Conservation (phyloP, 306 rosid genomes). For the Gastrolobium bilobum region DNA sequence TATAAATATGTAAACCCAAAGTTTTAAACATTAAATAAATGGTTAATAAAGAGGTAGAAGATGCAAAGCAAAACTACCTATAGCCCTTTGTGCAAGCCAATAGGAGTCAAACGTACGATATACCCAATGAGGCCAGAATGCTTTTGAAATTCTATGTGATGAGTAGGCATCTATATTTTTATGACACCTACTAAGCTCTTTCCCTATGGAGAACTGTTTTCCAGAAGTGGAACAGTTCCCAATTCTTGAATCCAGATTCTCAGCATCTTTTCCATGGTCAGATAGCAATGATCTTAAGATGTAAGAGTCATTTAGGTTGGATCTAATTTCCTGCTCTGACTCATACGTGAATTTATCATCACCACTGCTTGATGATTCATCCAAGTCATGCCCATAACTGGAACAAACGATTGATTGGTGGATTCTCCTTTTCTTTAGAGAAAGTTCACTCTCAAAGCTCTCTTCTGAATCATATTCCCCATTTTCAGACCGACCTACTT, state of each 20-base stretch:
- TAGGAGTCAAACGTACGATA: constrained; percentile 91
- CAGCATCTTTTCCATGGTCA: constrained; percentile 54
- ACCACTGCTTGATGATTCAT: constrained; percentile 66
- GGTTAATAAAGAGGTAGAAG: constrained; percentile 14
- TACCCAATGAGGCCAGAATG: constrained; percentile 90
- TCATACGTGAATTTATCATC: constrained; percentile 55
- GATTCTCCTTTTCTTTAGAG: constrained; percentile 64
- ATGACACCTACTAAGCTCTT: constrained; percentile 47
- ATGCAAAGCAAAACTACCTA: constrained; percentile 69
- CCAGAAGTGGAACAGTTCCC: constrained; percentile 64
- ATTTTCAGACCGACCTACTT: constrained; percentile 52
- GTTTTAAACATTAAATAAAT: constrained; percentile 4
- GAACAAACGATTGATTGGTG: constrained; percentile 65
- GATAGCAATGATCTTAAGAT: constrained; percentile 54
- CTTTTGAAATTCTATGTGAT: constrained; percentile 66
- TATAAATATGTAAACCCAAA: background rate
- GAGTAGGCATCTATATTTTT: constrained; percentile 50
- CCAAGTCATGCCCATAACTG: constrained; percentile 56
- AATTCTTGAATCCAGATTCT: constrained; percentile 49
- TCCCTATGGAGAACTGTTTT: constrained; percentile 55
- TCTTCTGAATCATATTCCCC: constrained; percentile 66
- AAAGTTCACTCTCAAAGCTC: constrained; percentile 78
- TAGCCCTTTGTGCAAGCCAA: constrained; percentile 83
- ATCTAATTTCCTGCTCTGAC: constrained; percentile 60
- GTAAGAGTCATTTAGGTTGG: constrained; percentile 58